A percentile compares a stretch with the other conserved stretches of the same genome.
These are phyloP conservation scores for Ailanthus altissimus DNA, from an alignment of 345 rosid genomes.

Conservation along the genomic window DNA sequence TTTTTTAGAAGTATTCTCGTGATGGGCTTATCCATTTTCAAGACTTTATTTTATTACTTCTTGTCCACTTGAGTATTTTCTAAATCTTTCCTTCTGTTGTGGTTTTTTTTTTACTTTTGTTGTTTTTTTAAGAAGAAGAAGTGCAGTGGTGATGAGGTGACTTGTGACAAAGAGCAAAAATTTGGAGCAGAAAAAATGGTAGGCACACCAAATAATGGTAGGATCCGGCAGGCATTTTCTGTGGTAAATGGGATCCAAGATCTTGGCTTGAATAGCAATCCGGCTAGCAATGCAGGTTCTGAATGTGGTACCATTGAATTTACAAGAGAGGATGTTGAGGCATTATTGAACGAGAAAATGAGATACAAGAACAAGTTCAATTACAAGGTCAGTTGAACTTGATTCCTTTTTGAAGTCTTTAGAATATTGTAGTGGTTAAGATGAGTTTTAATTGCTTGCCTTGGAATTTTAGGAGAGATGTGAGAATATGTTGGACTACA, in stretches of 20 bases:
- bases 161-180: constrained; percentile 20
- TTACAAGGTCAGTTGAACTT: constrained; percentile 61
- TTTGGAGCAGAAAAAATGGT: constrained; percentile 41
- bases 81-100: not conserved
- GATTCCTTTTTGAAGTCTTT: not conserved
- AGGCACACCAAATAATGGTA: constrained; percentile 52
- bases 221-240: constrained; percentile 57
- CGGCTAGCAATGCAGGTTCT: constrained; percentile 61
- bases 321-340: constrained; percentile 66
- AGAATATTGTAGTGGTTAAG: not conserved
- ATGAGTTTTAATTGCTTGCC: constrained; percentile 21
- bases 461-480: constrained; percentile 76
- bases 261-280: constrained; percentile 52
- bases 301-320: constrained; percentile 60
- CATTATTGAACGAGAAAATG: constrained; percentile 57
- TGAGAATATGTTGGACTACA: constrained; percentile 91
- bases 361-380: constrained; percentile 72
- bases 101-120: not conserved
- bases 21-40: not conserved
- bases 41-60: not conserved
- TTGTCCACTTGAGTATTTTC: constrained; percentile 1
- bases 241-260: constrained; percentile 55
- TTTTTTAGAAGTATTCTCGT: not conserved
- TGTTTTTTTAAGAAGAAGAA: constrained; percentile 14
- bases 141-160: constrained; percentile 31